Evolutionary conservation across 805 yeast species (phyloP).

Genomic region (Lachancea kluyveri): DNA sequence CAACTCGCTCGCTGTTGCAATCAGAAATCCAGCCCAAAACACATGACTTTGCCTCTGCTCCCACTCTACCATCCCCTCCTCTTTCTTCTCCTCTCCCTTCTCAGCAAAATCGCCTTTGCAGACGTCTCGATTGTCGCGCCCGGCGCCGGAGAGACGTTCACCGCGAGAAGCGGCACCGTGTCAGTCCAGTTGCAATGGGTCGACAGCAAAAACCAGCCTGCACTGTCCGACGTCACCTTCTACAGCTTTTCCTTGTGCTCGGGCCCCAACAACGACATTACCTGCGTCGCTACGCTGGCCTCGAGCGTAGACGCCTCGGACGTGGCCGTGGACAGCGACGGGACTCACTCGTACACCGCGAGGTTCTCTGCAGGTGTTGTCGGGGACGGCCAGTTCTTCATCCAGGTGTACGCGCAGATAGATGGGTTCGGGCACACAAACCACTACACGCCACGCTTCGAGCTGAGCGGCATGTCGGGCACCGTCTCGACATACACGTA

Average conservation of each 20-base stretch:
- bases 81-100: constrained; percentile 1
- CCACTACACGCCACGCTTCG: constrained; percentile 64
- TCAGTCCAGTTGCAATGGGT: constrained; percentile 42
- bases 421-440: constrained; percentile 42
- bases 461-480: constrained; percentile 69
- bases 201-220: constrained; percentile 46
- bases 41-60: not conserved
- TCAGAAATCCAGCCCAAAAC: too few species aligned
- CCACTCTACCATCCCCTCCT: constrained; percentile 3
- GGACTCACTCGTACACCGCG: constrained; percentile 35
- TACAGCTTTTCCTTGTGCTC: constrained; percentile 59
- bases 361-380: constrained; percentile 38
- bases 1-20: too few species aligned
- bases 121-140: constrained; percentile 27
- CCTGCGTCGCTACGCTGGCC: constrained; percentile 33
- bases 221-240: constrained; percentile 36
- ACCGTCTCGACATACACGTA: constrained; percentile 41
- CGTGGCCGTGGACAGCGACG: constrained; percentile 18
- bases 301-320: constrained; percentile 25
- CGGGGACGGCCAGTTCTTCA: constrained; percentile 61
- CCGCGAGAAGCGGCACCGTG: constrained; percentile 24
- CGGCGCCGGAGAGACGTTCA: constrained; percentile 13
- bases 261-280: constrained; percentile 50
- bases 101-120: constrained; percentile 11
- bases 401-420: constrained; percentile 56